These are phyloP conservation scores for Saksenaea oblongispora DNA, from an alignment of 371 early-diverging fungal species.

Conservation along the genomic window DNA sequence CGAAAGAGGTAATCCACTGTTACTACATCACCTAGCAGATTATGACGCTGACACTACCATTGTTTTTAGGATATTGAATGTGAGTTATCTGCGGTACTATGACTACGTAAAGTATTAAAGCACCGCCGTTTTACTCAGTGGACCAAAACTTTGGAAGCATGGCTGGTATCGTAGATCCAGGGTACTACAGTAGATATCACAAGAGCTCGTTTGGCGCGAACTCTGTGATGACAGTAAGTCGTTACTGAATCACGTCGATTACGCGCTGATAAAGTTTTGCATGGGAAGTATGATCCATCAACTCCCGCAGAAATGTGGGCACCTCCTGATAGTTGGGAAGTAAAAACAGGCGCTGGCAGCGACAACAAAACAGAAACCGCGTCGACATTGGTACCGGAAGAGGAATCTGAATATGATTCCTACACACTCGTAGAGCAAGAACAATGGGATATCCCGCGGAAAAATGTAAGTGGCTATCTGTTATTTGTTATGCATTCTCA, in stretches of 20 bases:
- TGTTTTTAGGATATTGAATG: constrained; percentile 16
- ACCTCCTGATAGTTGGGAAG: constrained; percentile 77
- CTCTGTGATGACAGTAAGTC: constrained; percentile 1
- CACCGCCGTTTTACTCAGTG: constrained; percentile 20
- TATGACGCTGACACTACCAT: background rate
- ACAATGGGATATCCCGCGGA: constrained; percentile 32
- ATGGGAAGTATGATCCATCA: constrained; percentile 1
- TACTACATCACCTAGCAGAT: background rate
- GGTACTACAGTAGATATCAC: constrained; percentile 21
- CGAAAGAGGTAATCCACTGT: constrained; percentile 14
- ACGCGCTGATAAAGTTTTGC: background rate
- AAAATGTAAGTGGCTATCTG: constrained; percentile 26
- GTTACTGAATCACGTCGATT: background rate
- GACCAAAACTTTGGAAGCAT: constrained; percentile 51
- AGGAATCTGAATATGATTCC: constrained; percentile 47
- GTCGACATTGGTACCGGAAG: constrained; percentile 30
- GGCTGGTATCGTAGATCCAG: constrained; percentile 55
- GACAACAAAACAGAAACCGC: constrained; percentile 11
- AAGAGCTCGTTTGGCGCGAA: background rate
- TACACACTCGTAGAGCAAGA: constrained; percentile 38
- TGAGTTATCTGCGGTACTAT: constrained; percentile 6
- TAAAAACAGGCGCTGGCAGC: constrained; percentile 29
- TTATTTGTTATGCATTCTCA: background rate
- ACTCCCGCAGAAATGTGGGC: constrained; percentile 55
- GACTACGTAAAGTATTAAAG: background rate